Evolutionary conservation across 345 rosid species (phyloP), one percentile per base, ranked within the genome.

Genomic region (Eutrema heterophyllum): DNA sequence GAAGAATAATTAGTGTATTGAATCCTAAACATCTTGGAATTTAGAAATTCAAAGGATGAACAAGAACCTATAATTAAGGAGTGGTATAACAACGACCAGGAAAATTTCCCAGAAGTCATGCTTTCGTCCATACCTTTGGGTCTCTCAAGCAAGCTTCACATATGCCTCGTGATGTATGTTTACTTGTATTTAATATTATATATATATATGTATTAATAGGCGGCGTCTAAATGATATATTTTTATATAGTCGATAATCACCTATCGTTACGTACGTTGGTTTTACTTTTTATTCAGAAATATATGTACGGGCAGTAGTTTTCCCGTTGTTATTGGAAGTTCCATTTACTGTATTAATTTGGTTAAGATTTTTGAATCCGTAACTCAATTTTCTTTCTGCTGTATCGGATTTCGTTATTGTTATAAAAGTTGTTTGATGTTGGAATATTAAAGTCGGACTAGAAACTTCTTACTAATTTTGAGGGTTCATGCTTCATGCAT

Each of bases 121-220:
- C 49, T 46, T 32, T 70, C 66, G 26, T 26, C 80, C 72, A 77
- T 77, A 64, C 80, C 76, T 56, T 64, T 51, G 48, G 44, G 54
- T 70, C 76, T 77, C 53, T 70, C 67, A 70, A 64, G 67, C 72
- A 77, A 70, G 36, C 48, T 64, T 45, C 39, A 29, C 52, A 69
- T 51, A 75, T 69, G 74, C 73, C 69, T 33, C 50, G 24, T 58
- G 6, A 50, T 48, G n/a, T 70, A 59, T 70, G 2, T 50, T 18
- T 29, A 60, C 4, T 24, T 68, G 29, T 10, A 7, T 21, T 33
- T 35, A 21, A 21, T 30, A 18, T 9, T 30, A 6, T 38, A 40
- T 11, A 6, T 21, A 6, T 58, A 16, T 9, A 30, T 30, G 5
- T 30, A 30, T 29, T 21, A 30, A 30, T 30, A 30, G 5, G 5